A percentile compares a stretch with the other conserved stretches of the same genome.
Evolutionary conservation across 352 stramenopile species (phyloP).

Genomic region (Globisporangium nunn): DNA sequence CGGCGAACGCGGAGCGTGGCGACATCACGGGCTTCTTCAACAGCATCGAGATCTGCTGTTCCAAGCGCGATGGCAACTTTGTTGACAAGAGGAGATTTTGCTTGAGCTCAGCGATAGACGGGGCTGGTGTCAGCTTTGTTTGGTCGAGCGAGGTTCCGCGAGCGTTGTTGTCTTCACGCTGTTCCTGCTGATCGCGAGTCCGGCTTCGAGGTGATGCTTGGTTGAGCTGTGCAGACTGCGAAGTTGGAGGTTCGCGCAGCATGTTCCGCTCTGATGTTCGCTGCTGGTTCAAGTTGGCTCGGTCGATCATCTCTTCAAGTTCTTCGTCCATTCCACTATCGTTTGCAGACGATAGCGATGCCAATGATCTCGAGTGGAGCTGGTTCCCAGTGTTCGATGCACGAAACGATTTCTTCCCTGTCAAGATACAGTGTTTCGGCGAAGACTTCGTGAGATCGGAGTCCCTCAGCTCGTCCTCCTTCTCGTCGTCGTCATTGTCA

Average conservation of each 20-base stretch:
- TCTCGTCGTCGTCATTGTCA: not conserved
- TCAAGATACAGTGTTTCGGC: not conserved
- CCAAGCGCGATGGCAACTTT: constrained; percentile 20
- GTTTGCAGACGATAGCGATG: constrained; percentile 28
- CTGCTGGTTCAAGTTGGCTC: constrained; percentile 21
- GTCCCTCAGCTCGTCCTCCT: not conserved
- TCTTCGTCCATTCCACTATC: constrained; percentile 66
- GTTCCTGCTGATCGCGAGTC: not conserved
- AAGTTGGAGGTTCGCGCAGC: not conserved
- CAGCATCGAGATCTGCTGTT: constrained; percentile 39
- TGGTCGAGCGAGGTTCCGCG: not conserved
- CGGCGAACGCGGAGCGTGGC: constrained; percentile 23
- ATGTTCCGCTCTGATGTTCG: not conserved
- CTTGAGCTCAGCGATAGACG: constrained; percentile 18
- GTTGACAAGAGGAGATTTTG: constrained; percentile 21
- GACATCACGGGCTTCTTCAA: constrained; percentile 43
- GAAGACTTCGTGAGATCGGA: not conserved
- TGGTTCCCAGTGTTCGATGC: not conserved
- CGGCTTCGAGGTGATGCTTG: not conserved
- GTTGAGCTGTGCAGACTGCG: not conserved
- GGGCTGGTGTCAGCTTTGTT: not conserved
- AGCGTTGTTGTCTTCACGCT: not conserved
- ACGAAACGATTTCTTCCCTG: not conserved
- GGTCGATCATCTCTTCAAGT: constrained; percentile 66
- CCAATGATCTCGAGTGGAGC: constrained; percentile 20